Conservation (phyloP, 2,329 filamentous ascomycete species). For the Rutstroemia sp. region DNA sequence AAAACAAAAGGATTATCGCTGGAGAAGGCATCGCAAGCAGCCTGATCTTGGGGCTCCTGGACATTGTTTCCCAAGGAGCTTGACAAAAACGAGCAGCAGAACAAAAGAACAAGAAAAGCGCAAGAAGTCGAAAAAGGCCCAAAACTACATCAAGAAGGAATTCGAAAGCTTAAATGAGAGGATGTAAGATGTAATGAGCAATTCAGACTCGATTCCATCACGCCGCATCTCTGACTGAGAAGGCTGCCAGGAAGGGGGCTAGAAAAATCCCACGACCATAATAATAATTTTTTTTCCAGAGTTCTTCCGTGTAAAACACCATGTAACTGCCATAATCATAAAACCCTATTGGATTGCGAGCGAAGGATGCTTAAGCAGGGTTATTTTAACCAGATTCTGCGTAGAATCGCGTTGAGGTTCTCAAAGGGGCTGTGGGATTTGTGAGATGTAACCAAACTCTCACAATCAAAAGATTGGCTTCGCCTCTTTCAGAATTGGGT, state of each 20-base stretch:
- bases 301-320: neutral
- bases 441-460: constrained; percentile 8
- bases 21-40: constrained; percentile 26
- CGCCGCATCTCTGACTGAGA: neutral
- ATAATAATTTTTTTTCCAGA: neutral
- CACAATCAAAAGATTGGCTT: neutral
- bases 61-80: neutral
- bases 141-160: neutral
- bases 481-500: neutral
- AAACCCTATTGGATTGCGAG: neutral
- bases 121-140: neutral
- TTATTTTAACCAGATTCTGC: neutral
- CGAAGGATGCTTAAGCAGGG: constrained; percentile 4
- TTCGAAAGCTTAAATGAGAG: neutral
- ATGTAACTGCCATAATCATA: neutral
- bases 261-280: constrained; percentile 6
- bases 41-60: constrained; percentile 8
- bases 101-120: neutral
- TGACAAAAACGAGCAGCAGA: neutral
- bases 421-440: constrained; percentile 5
- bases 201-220: neutral
- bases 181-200: neutral
- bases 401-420: neutral
- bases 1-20: constrained; percentile 19
- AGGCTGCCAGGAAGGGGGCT: neutral